These are phyloP conservation scores for Cercophora newfieldiana DNA, from an alignment of 495 filamentous ascomycete genomes.

Conservation along the genomic window DNA sequence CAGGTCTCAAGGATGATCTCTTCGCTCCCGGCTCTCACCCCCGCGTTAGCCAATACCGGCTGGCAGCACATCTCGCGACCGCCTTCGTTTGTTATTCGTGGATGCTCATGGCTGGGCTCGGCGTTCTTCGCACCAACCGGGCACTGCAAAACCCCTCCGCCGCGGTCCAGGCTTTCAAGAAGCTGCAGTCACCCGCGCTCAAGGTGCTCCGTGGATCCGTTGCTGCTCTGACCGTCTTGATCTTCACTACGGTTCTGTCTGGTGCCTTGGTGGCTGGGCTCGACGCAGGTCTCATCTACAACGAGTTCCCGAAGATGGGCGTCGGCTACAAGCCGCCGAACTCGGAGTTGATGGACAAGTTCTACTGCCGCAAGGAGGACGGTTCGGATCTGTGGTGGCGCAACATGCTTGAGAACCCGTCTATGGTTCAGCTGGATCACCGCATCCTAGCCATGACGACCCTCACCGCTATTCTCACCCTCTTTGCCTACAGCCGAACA, in stretches of 20 bases:
- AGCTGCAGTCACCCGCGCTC: constrained; percentile 64
- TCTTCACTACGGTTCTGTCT: constrained; percentile 89
- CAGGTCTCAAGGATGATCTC: constrained; percentile 88
- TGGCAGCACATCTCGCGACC: constrained; percentile 83
- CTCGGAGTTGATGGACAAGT: constrained; percentile 76
- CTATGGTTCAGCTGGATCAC: constrained; percentile 91
- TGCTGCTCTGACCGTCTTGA: constrained; percentile 67
- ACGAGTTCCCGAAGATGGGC: constrained; percentile 97
- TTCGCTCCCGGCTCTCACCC: constrained; percentile 89
- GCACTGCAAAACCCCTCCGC: constrained; percentile 63
- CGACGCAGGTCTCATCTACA: constrained; percentile 96
- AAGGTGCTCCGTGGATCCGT: constrained; percentile 72
- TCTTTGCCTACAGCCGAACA: constrained; percentile 75
- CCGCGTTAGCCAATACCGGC: constrained; percentile 88
- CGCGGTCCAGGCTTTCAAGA: constrained; percentile 54
- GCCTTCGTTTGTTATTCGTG: constrained; percentile 89
- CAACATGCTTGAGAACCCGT: constrained; percentile 95
- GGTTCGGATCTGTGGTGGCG: constrained; percentile 85
- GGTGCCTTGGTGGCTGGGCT: constrained; percentile 92
- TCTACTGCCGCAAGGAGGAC: constrained; percentile 81
- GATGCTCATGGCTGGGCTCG: constrained; percentile 92
- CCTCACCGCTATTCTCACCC: constrained; percentile 72
- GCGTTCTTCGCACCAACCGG: constrained; percentile 71
- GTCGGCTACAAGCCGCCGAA: constrained; percentile 74
- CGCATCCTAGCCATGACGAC: constrained; percentile 88